Evolutionary conservation across 805 yeast species (phyloP).

Genomic region (Ogataea methylovora): DNA sequence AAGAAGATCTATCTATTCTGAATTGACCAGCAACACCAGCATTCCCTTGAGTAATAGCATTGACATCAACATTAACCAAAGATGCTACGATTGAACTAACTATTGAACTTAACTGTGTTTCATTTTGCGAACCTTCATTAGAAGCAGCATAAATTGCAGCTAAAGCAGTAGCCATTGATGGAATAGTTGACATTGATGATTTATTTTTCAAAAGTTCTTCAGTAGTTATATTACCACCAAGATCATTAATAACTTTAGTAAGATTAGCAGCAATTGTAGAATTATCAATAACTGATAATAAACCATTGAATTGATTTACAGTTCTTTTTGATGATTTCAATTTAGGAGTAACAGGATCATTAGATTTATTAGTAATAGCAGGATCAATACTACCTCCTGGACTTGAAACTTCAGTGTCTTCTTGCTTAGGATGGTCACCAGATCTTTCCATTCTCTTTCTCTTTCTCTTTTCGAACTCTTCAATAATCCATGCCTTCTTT

Average conservation of each 20-base stretch:
- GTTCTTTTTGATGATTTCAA: neutral
- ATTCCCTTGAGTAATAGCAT: neutral
- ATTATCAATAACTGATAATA: neutral
- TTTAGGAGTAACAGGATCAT: no score
- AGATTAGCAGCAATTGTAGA: conserved; percentile 7
- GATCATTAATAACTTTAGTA: conserved; percentile 26
- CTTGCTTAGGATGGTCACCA: no score
- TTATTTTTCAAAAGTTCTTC: conserved; percentile 4
- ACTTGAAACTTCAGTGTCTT: no score
- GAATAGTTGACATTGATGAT: conserved; percentile 10
- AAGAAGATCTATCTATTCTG: no score
- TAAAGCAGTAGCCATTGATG: conserved; percentile 32
- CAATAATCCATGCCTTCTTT: conserved; percentile 60
- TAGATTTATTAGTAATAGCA: no score
- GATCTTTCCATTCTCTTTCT: conserved; percentile 48
- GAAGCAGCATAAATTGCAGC: conserved; percentile 29
- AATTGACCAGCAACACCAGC: conserved; percentile 10
- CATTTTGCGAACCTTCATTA: conserved; percentile 12
- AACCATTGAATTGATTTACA: neutral
- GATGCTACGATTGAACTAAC: conserved; percentile 12
- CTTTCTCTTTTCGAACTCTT: conserved; percentile 62
- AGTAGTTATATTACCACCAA: conserved; percentile 20
- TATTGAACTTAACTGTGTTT: conserved; percentile 11
- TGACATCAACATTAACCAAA: conserved; percentile 1
- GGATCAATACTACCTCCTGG: no score